Base-by-base conservation (phyloP, 345 rosid genomes). In the Bruguiera parviflora region DNA sequence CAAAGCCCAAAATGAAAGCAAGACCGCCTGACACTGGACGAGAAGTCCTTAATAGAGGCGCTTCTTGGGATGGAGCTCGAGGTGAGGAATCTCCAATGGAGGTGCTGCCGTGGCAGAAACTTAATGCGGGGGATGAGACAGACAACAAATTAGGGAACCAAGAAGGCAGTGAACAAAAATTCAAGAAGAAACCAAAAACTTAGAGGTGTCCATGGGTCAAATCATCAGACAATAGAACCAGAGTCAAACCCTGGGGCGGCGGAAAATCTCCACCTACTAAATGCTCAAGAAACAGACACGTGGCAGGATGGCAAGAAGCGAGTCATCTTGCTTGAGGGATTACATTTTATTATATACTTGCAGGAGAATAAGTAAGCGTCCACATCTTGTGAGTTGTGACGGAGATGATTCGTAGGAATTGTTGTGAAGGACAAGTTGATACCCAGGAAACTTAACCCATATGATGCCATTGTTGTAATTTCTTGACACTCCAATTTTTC, bases 11-110 rank as follows among this genome's bases (percentile, higher is more conserved):
- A n/a, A n/a, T n/a, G n/a, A n/a, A n/a, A n/a, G n/a, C n/a, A n/a
- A 63, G 24, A 46, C 13, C n/a, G 10, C 33, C 13, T 47, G 47
- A 58, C 1, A 11, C 37, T 16, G 69, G 20, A 31, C 64, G 39
- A 47, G 60, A 43, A 63, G 37, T 39, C 7, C 6, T 4, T 31
- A 55, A 53, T 32, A 24, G 37, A 62, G 64, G 13, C 57, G 35
- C 66, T n/a, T 67, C 24, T 43, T 0, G 47, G 58, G 39, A 24
- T 39, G 75, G 49, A 58, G 57, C 68, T 58, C 32, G 66, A 65
- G 61, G 57, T 49, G 70, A 63, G 46, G 72, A 60, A 63, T 25
- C 70, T 35, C 67, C 53, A 57, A 75, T 52, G 18, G 16, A 5
- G 59, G 15, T 67, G 71, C 29, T 62, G 58, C 53, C 39, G 51